Evolutionary conservation across 352 stramenopile species (phyloP).

Genomic region (Globisporangium polare): DNA sequence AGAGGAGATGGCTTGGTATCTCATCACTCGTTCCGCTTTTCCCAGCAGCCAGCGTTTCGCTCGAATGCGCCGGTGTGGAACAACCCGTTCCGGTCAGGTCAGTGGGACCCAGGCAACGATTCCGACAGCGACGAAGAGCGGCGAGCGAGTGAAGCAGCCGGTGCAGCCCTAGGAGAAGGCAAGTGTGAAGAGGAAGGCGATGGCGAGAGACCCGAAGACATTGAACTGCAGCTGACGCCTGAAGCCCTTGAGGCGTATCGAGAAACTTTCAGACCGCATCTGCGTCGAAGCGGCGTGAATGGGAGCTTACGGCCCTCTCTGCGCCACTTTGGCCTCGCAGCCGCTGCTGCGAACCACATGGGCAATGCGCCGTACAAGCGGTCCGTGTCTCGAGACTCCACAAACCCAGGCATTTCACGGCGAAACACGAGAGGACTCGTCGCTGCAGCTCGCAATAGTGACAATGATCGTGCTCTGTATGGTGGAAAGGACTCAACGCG

Average conservation of each 20-base stretch:
- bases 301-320: background rate
- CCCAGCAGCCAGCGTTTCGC: conserved; percentile 41
- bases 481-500: conserved; percentile 23
- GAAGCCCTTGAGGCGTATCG: conserved; percentile 11
- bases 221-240: conserved; percentile 14
- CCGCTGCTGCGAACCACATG: conserved; percentile 4
- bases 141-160: background rate
- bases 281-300: background rate
- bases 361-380: background rate
- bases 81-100: conserved; percentile 34
- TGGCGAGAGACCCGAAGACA: conserved; percentile 18
- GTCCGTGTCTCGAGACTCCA: background rate
- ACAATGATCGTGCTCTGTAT: conserved; percentile 39
- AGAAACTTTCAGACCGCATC: conserved; percentile 6
- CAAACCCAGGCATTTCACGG: background rate
- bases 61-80: conserved; percentile 25
- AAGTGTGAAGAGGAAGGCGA: conserved; percentile 9
- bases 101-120: conserved; percentile 39
- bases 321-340: conserved; percentile 10
- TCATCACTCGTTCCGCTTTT: conserved; percentile 35
- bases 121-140: conserved; percentile 41
- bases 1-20: background rate
- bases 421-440: background rate
- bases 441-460: conserved; percentile 24
- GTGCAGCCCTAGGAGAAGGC: background rate